Evolutionary conservation across 176 grass and related monocot genomes (phyloP).

Genomic region (Themeda triandra): DNA sequence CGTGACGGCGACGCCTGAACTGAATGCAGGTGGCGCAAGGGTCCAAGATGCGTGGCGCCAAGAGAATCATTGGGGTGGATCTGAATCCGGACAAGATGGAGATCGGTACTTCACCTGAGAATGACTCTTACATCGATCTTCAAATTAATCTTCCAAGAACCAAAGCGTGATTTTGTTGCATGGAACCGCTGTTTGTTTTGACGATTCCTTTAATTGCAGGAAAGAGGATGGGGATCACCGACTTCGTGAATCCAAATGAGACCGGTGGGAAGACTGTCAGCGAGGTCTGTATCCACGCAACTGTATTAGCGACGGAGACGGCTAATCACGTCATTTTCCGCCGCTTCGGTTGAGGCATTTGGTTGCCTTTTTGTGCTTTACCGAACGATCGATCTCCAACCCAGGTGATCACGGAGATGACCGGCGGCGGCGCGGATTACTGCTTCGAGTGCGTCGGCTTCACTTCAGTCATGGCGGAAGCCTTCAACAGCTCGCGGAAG

Average conservation of each 20-base stretch:
- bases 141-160: neutral
- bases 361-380: neutral
- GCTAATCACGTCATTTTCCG: no score
- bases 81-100: slow-evolving; percentile 42
- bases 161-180: neutral
- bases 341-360: neutral
- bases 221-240: slow-evolving; percentile 26
- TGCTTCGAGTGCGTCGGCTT: slow-evolving; percentile 63
- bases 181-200: neutral
- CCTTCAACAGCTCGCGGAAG: slow-evolving; percentile 36
- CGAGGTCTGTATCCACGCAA: slow-evolving; percentile 10
- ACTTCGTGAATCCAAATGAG: slow-evolving; percentile 38
- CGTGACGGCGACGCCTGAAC: neutral
- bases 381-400: neutral
- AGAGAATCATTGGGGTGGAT: slow-evolving; percentile 50
- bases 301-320: neutral
- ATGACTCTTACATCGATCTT: neutral
- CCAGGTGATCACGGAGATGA: slow-evolving; percentile 57
- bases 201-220: neutral
- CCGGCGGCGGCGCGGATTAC: slow-evolving; percentile 49
- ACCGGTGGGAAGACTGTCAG: neutral
- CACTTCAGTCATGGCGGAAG: slow-evolving; percentile 36
- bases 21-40: slow-evolving; percentile 49
- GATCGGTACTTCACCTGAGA: neutral
- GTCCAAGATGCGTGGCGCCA: slow-evolving; percentile 35